phyloP scores from a whole-genome alignment of 129 eudicot genomes.

The Ambrosia trifida region DNA sequence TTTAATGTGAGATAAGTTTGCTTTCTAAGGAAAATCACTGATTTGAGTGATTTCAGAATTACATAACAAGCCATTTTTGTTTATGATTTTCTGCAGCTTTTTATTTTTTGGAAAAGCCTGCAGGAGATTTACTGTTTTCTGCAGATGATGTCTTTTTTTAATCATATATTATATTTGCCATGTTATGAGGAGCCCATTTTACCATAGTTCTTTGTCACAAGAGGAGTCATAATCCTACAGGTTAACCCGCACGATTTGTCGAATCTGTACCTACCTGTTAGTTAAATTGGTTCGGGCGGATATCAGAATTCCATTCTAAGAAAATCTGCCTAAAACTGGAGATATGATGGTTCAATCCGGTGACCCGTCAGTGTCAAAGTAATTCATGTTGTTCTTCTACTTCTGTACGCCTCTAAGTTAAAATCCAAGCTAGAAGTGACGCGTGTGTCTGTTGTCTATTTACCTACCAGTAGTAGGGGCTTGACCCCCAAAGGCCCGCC shows the following conservation, averaged over 20 bases:
- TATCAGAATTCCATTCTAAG: not conserved
- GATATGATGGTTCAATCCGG: not conserved
- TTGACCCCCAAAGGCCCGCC: not conserved
- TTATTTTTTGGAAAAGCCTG: constrained; percentile 17
- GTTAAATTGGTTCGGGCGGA: constrained; percentile 3
- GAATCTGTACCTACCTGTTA: constrained; percentile 2
- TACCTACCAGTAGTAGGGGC: not conserved
- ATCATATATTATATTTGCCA: constrained; percentile 11
- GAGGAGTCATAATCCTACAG: not conserved
- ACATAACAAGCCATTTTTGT: constrained; percentile 19
- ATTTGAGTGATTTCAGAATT: constrained; percentile 11
- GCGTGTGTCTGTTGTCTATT: not conserved
- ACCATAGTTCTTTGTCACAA: constrained; percentile 16
- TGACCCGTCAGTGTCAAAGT: not conserved
- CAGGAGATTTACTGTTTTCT: constrained; percentile 19
- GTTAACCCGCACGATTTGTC: not conserved
- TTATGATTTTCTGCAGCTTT: too few species aligned
- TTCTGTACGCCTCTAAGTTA: not conserved
- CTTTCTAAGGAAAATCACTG: not conserved
- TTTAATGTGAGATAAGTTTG: not conserved
- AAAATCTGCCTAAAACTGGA: constrained; percentile 1
- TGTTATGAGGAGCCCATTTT: constrained; percentile 10
- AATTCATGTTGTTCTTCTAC: not conserved
- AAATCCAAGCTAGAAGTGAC: not conserved
- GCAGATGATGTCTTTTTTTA: constrained; percentile 3